These are phyloP conservation scores for Naegleria lovaniensis DNA, from an alignment of 208 protist genomes.

Conservation along the genomic window DNA sequence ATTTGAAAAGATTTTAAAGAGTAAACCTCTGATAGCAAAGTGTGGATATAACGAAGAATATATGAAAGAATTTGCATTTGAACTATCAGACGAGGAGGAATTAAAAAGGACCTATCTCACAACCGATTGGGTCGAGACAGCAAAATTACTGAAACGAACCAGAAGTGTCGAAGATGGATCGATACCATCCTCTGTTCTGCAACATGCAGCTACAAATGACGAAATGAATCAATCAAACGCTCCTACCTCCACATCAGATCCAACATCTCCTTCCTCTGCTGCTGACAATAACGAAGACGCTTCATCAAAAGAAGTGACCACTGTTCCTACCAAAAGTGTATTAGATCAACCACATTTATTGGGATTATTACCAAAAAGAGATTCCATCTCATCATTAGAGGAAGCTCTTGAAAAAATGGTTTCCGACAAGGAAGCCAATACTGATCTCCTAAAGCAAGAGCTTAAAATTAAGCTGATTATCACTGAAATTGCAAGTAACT, in stretches of 20 bases:
- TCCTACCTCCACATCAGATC: too few relatives aligned
- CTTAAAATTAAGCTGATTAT: neutral
- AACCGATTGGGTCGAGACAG: constrained; percentile 18
- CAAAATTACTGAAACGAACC: neutral
- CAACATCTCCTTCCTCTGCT: too few relatives aligned
- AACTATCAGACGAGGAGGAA: neutral
- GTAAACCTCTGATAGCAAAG: neutral
- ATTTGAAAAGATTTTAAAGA: neutral
- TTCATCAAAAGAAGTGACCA: neutral
- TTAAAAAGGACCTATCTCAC: constrained; percentile 10
- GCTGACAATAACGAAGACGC: too few relatives aligned
- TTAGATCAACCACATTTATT: neutral
- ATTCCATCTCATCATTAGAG: neutral
- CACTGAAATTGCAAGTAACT: neutral
- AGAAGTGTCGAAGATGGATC: neutral
- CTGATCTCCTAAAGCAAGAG: neutral
- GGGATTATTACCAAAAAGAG: neutral
- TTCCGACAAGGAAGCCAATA: neutral
- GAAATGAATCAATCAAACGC: too few relatives aligned
- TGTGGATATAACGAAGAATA: neutral
- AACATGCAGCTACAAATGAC: too few relatives aligned
- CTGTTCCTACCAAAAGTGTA: neutral
- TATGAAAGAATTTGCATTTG: constrained; percentile 7
- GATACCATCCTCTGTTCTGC: too few relatives aligned
- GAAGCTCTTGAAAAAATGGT: neutral